Percentiles rank a stretch among this genome's conserved stretches.
Conservation (phyloP, 108 stramenopile genomes). For the Chaetoceros tenuissimus region DNA sequence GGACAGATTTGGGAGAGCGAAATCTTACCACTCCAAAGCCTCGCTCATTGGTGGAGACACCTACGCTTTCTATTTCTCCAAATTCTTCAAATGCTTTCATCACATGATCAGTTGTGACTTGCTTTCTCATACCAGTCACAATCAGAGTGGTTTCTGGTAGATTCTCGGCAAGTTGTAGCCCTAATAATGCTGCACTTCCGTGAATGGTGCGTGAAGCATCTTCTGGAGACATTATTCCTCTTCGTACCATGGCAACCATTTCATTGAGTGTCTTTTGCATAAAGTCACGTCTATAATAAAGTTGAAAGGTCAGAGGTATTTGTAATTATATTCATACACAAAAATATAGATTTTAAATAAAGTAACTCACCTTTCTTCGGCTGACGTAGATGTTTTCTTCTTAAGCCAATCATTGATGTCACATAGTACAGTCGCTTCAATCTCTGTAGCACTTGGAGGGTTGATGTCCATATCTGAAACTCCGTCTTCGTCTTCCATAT, state of each 20-base stretch:
- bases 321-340: not conserved
- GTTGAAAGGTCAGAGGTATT: not conserved
- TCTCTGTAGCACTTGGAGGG: constrained; percentile 35
- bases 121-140: constrained; percentile 74
- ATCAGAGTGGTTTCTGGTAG: constrained; percentile 59
- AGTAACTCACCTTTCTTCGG: constrained; percentile 46
- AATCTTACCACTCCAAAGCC: constrained; percentile 79
- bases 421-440: constrained; percentile 64
- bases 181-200: constrained; percentile 70
- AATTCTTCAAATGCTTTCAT: constrained; percentile 49
- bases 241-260: constrained; percentile 53
- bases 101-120: constrained; percentile 31
- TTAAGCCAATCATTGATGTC: constrained; percentile 72
- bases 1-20: constrained; percentile 43
- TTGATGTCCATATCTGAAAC: constrained; percentile 19
- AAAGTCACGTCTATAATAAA: constrained; percentile 35
- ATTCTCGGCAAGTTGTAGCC: constrained; percentile 49
- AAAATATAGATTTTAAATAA: not conserved
- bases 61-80: constrained; percentile 63
- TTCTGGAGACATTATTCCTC: constrained; percentile 40
- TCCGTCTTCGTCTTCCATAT: constrained; percentile 34
- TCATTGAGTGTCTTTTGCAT: constrained; percentile 68
- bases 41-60: constrained; percentile 52
- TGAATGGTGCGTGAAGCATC: constrained; percentile 69
- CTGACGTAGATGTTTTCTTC: constrained; percentile 40